phyloP scores from a whole-genome alignment of 345 rosid genomes.

The thale cress (Arabidopsis thaliana) region TAIR10.1 NC_003075.7:15729001-15729500 shows the following conservation, averaged over 20 bases:
- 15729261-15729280: not conserved
- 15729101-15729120: slow-evolving; percentile 67
- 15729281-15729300: not conserved
- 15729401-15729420: slow-evolving; percentile 8
- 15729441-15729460: slow-evolving; percentile 10
- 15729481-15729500: not conserved
- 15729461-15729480: not conserved
- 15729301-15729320: not conserved
- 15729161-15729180: slow-evolving; percentile 83
- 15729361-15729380: slow-evolving; percentile 7
- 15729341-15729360: not conserved
- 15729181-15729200: slow-evolving; percentile 25
- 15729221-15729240: not conserved
- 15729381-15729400: not conserved
- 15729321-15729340: not conserved
- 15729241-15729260: not conserved
- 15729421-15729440: not conserved
- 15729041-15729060: slow-evolving; percentile 53
- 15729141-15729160: slow-evolving; percentile 78
- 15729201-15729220: slow-evolving; percentile 10
- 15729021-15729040: slow-evolving; percentile 76
- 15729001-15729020: slow-evolving; percentile 89
- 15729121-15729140: slow-evolving; percentile 75
- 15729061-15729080: slow-evolving; percentile 55
- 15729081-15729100: slow-evolving; percentile 50